These are phyloP conservation scores for Cutaneotrichosporon mucoides DNA, from an alignment of 1,284 basidiomycete species.

Conservation along the genomic window DNA sequence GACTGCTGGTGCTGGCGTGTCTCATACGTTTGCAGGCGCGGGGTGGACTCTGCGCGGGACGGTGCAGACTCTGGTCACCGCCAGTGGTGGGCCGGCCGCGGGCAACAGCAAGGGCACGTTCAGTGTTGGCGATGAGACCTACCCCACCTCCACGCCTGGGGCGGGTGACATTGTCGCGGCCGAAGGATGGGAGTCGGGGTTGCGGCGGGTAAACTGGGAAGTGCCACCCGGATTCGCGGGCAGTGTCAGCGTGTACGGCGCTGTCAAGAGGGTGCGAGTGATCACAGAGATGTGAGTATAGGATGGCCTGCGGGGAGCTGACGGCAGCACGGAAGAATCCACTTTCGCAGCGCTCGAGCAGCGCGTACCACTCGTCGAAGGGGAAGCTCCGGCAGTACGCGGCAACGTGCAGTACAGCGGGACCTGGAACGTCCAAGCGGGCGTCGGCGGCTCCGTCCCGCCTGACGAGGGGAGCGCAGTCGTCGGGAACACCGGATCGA, in stretches of 20 bases:
- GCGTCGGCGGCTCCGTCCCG: background rate
- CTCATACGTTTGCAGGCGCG: too few species aligned
- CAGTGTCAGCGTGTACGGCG: background rate
- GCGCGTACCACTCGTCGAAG: background rate
- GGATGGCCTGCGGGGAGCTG: background rate
- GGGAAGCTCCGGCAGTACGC: too few species aligned
- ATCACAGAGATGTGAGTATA: background rate
- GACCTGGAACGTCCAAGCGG: background rate
- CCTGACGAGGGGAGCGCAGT: background rate
- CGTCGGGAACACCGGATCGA: background rate
- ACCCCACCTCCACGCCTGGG: too few species aligned
- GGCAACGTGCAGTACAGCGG: background rate
- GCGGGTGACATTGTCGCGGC: background rate
- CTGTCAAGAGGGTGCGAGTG: background rate
- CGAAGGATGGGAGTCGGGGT: background rate
- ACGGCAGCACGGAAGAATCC: background rate
- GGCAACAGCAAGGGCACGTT: too few species aligned
- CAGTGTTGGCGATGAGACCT: too few species aligned
- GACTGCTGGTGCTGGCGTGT: too few species aligned
- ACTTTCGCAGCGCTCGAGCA: background rate
- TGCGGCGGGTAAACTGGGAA: background rate
- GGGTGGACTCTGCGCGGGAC: too few species aligned
- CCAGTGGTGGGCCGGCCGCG: too few species aligned
- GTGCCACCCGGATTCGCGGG: background rate
- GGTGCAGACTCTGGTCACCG: too few species aligned